Percentiles rank a stretch among this genome's conserved stretches.
phyloP scores from a whole-genome alignment of 1,284 basidiomycete genomes.

The Fomitopsis schrenkii region DNA sequence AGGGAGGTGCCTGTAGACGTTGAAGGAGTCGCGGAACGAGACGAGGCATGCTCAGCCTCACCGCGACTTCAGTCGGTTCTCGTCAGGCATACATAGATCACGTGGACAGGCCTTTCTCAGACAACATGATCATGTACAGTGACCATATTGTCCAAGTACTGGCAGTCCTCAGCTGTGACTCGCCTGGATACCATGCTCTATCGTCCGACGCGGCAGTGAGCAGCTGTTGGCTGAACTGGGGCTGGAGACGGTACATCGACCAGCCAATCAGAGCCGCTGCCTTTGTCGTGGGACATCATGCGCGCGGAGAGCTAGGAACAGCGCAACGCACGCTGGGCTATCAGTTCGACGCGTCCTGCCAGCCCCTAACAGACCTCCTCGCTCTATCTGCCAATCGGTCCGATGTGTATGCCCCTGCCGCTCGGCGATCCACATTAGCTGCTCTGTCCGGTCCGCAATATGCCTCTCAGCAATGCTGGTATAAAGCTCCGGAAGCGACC shows the following conservation, averaged over 20 bases:
- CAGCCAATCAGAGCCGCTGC: neutral
- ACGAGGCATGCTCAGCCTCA: conserved; percentile 48
- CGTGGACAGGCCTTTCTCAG: neutral
- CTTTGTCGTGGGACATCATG: neutral
- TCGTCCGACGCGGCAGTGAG: too few species aligned
- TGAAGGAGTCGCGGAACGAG: conserved; percentile 58
- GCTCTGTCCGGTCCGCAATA: neutral
- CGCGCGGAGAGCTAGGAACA: neutral
- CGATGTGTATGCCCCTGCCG: neutral
- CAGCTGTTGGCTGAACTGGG: neutral
- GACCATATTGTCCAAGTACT: too few species aligned
- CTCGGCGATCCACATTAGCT: neutral
- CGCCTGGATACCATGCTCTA: too few species aligned
- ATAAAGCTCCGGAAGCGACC: neutral
- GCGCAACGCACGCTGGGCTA: neutral
- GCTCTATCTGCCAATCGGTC: neutral
- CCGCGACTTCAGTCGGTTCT: too few species aligned
- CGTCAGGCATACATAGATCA: too few species aligned
- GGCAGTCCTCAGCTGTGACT: too few species aligned
- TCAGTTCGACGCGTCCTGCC: neutral
- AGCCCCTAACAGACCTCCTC: neutral
- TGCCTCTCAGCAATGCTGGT: neutral
- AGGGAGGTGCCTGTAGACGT: conserved; percentile 29
- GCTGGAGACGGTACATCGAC: neutral
- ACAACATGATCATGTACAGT: too few species aligned